A percentile compares a stretch with the other conserved stretches of the same genome.
Conservation (phyloP, 768 basidiomycete species). For the Boletus edulis region DNA sequence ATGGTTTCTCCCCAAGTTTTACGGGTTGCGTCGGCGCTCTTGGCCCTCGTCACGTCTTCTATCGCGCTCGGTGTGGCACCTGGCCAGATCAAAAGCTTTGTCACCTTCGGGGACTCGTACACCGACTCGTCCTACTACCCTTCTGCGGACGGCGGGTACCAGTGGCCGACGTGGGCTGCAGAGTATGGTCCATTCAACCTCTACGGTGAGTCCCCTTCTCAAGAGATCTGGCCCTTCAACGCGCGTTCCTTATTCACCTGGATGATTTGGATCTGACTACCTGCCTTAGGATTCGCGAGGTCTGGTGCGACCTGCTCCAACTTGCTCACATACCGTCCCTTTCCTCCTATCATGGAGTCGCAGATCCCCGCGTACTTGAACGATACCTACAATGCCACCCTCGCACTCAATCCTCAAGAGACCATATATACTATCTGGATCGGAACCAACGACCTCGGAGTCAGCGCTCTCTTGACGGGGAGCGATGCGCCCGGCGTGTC, state of each 20-base stretch:
- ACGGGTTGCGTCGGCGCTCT: slow-evolving; percentile 4
- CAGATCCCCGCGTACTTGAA: slow-evolving; percentile 50
- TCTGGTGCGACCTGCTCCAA: slow-evolving; percentile 69
- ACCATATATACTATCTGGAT: slow-evolving; percentile 70
- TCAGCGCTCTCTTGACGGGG: slow-evolving; percentile 51
- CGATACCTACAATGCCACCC: slow-evolving; percentile 39
- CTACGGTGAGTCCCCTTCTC: slow-evolving; percentile 33
- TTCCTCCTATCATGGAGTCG: slow-evolving; percentile 51
- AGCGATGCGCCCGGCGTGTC: slow-evolving; percentile 44
- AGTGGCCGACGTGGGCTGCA: slow-evolving; percentile 63
- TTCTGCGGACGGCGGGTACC: slow-evolving; percentile 39
- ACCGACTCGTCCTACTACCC: slow-evolving; percentile 46
- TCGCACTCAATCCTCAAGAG: slow-evolving; percentile 35
- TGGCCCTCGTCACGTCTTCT: slow-evolving; percentile 10
- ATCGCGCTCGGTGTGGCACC: slow-evolving; percentile 27
- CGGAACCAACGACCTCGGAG: slow-evolving; percentile 65
- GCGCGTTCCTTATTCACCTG: background rate
- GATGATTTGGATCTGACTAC: too few species aligned
- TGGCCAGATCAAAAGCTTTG: slow-evolving; percentile 58
- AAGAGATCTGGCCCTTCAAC: too few species aligned
- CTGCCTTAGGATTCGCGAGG: slow-evolving; percentile 41
- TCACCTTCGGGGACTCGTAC: slow-evolving; percentile 69
- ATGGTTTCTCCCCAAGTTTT: background rate
- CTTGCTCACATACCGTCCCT: slow-evolving; percentile 53
- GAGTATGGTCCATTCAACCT: slow-evolving; percentile 51